phyloP scores from a whole-genome alignment of 352 stramenopile genomes.

The Pythium biforme region DNA sequence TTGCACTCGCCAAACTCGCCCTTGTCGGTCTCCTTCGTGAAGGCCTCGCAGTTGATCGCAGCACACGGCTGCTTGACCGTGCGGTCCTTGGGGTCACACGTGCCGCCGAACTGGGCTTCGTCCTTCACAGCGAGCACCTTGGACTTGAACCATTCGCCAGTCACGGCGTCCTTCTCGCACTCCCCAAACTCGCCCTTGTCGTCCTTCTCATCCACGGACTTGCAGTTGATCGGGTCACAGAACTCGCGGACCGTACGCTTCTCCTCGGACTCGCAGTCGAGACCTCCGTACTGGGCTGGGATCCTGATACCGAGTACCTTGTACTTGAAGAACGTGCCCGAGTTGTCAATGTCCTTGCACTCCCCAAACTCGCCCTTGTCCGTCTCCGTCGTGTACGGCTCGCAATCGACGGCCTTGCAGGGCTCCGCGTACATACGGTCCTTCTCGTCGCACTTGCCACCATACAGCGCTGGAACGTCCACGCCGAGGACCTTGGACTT shows the following conservation, averaged over 20 bases:
- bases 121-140: conserved; percentile 1
- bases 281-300: background rate
- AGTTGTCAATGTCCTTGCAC: background rate
- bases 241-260: background rate
- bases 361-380: background rate
- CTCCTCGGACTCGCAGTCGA: background rate
- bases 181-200: conserved; percentile 3
- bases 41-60: background rate
- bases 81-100: background rate
- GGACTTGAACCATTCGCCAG: background rate
- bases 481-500: conserved; percentile 2
- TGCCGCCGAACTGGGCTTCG: background rate
- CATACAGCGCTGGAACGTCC: background rate
- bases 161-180: background rate
- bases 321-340: background rate
- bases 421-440: background rate
- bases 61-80: background rate
- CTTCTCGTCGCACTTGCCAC: background rate
- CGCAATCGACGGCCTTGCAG: background rate
- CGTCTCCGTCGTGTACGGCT: background rate
- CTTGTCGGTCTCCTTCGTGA: background rate
- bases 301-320: background rate
- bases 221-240: background rate
- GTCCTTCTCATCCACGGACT: background rate
- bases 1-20: background rate